A percentile compares a stretch with the other conserved stretches of the same genome.
Conservation (phyloP, 2,329 filamentous ascomycete species). For the Fusarium sp. region DNA sequence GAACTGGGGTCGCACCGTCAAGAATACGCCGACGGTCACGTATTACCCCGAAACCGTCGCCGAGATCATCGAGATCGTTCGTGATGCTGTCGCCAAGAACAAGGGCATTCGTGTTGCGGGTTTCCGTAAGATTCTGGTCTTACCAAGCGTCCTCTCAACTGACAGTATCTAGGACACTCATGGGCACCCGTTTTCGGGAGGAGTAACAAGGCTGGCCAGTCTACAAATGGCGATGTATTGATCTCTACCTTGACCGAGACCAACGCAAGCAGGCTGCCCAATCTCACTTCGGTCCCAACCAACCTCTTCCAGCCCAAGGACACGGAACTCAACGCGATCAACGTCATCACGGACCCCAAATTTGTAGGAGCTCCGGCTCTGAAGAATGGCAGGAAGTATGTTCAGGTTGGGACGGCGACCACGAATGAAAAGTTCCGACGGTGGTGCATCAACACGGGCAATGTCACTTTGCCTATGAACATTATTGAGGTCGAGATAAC, state of each 20-base stretch:
- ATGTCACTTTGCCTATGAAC: background rate
- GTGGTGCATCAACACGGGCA: background rate
- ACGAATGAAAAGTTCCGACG: background rate
- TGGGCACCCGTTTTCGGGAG: background rate
- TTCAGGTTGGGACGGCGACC: background rate
- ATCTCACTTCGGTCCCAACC: background rate
- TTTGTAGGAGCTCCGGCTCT: background rate
- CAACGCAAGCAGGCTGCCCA: background rate
- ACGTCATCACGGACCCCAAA: fast-evolving
- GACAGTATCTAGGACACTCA: background rate
- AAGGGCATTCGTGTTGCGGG: background rate
- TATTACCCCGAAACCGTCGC: background rate
- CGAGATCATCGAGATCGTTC: background rate
- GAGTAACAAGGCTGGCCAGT: background rate
- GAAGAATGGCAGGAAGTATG: background rate
- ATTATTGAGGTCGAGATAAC: background rate
- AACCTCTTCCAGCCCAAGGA: background rate
- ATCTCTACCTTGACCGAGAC: background rate
- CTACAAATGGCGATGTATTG: background rate
- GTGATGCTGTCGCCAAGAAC: background rate
- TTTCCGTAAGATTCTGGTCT: background rate
- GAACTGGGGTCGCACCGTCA: background rate
- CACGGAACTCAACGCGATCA: background rate
- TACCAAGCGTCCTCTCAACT: fast-evolving
- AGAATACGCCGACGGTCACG: background rate